Evolutionary conservation across 2,329 filamentous ascomycete species (phyloP).

Genomic region (Monilinia fructigena): DNA sequence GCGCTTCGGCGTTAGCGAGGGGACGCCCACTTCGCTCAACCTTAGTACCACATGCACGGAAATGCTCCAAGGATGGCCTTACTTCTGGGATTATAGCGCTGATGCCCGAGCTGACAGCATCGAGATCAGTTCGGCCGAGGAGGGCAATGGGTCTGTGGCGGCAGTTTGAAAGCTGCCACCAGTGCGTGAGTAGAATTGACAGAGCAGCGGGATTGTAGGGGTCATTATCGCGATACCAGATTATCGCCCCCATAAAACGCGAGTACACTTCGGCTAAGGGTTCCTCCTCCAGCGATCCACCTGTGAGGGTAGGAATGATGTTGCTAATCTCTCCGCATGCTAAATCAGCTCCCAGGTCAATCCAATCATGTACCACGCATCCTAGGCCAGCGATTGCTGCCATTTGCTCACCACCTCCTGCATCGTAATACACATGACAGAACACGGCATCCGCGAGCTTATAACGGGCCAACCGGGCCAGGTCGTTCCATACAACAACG

Average conservation of each 20-base stretch:
- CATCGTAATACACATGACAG: constrained; percentile 13
- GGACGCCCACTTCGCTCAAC: not conserved
- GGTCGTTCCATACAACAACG: not conserved
- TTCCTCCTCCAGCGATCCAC: constrained; percentile 9
- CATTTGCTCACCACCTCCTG: not conserved
- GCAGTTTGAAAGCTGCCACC: constrained; percentile 17
- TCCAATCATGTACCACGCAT: not conserved
- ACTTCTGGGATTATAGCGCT: not conserved
- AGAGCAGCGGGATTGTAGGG: not conserved
- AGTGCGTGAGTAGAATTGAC: not conserved
- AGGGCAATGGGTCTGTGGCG: constrained; percentile 12
- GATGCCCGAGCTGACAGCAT: not conserved
- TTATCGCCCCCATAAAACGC: not conserved
- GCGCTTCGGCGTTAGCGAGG: not conserved
- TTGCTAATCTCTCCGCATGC: constrained; percentile 6
- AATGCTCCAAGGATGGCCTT: constrained; percentile 8
- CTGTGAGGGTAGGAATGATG: constrained; percentile 4
- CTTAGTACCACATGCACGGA: constrained; percentile 6
- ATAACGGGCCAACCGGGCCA: constrained; percentile 7
- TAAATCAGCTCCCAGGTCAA: constrained; percentile 10
- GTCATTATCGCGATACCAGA: constrained; percentile 18
- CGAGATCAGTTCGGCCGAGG: constrained; percentile 3
- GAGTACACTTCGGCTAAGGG: constrained; percentile 8
- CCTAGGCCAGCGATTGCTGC: constrained; percentile 4
- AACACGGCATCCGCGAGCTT: constrained; percentile 10